Percentiles rank a stretch among this genome's conserved stretches.
Evolutionary conservation across 148 eudicot species (phyloP).

Genomic region (Agrostemma githago): DNA sequence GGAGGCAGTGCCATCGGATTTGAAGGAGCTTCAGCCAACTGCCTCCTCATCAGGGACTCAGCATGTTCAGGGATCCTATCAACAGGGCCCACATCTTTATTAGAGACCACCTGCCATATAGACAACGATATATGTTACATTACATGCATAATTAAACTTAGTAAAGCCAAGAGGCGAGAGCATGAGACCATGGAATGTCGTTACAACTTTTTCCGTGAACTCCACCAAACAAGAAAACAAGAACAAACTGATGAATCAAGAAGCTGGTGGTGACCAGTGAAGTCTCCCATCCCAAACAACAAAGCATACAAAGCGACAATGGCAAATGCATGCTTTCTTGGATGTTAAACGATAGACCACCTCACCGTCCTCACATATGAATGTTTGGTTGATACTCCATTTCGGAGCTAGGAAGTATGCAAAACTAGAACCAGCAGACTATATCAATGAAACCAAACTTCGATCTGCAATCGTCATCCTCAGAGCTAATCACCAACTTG

Average conservation of each 20-base stretch:
- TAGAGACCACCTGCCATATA: slow-evolving; percentile 56
- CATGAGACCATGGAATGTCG: background rate
- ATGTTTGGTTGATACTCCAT: no score
- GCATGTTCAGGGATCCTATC: slow-evolving; percentile 44
- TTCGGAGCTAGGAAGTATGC: no score
- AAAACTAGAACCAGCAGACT: background rate
- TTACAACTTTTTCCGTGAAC: background rate
- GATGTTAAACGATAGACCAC: no score
- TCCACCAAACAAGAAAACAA: background rate
- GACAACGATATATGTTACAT: background rate
- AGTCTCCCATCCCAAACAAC: no score
- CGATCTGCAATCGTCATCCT: no score
- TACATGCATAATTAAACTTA: background rate
- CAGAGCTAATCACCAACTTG: no score
- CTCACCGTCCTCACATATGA: no score
- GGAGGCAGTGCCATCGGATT: slow-evolving; percentile 30
- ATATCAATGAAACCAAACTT: no score
- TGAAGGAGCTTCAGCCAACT: slow-evolving; percentile 36
- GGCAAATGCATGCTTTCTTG: no score
- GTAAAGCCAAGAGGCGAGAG: background rate
- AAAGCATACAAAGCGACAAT: no score
- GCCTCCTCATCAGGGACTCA: slow-evolving; percentile 40
- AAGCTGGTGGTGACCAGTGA: no score
- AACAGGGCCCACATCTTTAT: slow-evolving; percentile 42
- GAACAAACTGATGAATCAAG: background rate